Evolutionary conservation across 164 flowering plant genomes (phyloP).

Genomic region (Annona cherimola): DNA sequence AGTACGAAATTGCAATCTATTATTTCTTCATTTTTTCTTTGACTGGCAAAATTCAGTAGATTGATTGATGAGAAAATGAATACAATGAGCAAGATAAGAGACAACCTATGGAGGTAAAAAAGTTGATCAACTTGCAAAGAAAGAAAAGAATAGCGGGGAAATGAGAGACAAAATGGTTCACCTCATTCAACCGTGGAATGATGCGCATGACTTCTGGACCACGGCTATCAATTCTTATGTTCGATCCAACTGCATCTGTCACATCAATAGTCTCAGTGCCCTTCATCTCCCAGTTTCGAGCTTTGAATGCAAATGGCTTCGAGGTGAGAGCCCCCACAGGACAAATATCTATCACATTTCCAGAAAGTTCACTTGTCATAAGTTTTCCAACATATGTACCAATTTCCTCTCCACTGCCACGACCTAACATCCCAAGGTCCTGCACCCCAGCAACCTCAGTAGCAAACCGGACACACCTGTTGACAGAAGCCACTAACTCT

Average conservation of each 20-base stretch:
- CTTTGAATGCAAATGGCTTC: conserved; percentile 98
- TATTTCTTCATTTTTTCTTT: neutral
- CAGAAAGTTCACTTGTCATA: conserved; percentile 98
- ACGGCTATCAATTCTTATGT: conserved; percentile 95
- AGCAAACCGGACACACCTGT: conserved; percentile 99
- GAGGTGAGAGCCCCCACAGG: conserved; percentile 99
- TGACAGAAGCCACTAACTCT: conserved; percentile 10
- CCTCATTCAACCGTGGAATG: conserved; percentile 93
- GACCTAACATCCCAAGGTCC: conserved; percentile 99
- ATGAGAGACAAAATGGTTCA: conserved; percentile 14
- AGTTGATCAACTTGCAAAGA: neutral
- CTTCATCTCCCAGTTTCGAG: conserved; percentile 97
- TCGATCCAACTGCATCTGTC: conserved; percentile 97
- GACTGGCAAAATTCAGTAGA: neutral
- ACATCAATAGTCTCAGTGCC: conserved; percentile 97
- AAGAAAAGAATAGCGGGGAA: neutral
- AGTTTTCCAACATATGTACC: conserved; percentile 97
- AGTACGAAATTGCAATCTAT: neutral
- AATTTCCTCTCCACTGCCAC: conserved; percentile 99
- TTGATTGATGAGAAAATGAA: neutral
- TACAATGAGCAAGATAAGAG: neutral
- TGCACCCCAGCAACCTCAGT: conserved; percentile 94
- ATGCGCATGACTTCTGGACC: conserved; percentile 99
- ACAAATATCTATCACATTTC: conserved; percentile 97
- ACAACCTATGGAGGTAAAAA: neutral